Percentiles rank a stretch among this genome's conserved stretches.
These are phyloP conservation scores for Leishmania amazonensis DNA, from an alignment of 208 protist species.

Conservation along the genomic window DNA sequence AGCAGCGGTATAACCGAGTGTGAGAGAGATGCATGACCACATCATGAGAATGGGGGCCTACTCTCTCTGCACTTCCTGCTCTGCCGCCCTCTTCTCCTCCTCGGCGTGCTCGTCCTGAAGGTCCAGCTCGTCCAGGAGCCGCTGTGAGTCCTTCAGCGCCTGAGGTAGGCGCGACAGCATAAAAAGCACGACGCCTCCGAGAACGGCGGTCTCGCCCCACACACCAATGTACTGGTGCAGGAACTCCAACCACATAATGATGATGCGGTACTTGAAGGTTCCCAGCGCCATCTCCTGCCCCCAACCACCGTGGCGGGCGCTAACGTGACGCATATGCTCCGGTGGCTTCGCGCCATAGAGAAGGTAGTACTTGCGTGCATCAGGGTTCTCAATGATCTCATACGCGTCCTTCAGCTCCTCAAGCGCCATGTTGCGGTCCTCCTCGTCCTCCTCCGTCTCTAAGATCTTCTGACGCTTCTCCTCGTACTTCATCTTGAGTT, in stretches of 20 bases:
- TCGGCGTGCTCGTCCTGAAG: conserved; percentile 43
- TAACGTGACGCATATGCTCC: conserved; percentile 81
- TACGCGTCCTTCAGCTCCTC: conserved; percentile 88
- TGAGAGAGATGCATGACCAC: neutral
- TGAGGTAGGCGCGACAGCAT: conserved; percentile 67
- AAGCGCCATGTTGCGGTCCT: conserved; percentile 80
- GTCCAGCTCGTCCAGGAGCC: conserved; percentile 74
- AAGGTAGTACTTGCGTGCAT: conserved; percentile 89
- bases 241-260: conserved; percentile 85
- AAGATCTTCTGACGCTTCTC: conserved; percentile 65
- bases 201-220: conserved; percentile 76
- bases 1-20: neutral
- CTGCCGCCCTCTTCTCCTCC: conserved; percentile 11
- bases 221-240: conserved; percentile 71
- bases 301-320: conserved; percentile 81
- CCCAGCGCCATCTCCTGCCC: conserved; percentile 82
- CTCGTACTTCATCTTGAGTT: conserved; percentile 80
- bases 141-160: conserved; percentile 58
- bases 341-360: conserved; percentile 88
- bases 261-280: conserved; percentile 82
- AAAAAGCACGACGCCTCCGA: conserved; percentile 50
- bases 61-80: conserved; percentile 1
- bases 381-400: conserved; percentile 83
- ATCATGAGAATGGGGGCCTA: neutral
- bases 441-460: conserved; percentile 65